A percentile compares a stretch with the other conserved stretches of the same genome.
Evolutionary conservation across 1,139 yeast species (phyloP).

Genomic region (Yarrowia galli): DNA sequence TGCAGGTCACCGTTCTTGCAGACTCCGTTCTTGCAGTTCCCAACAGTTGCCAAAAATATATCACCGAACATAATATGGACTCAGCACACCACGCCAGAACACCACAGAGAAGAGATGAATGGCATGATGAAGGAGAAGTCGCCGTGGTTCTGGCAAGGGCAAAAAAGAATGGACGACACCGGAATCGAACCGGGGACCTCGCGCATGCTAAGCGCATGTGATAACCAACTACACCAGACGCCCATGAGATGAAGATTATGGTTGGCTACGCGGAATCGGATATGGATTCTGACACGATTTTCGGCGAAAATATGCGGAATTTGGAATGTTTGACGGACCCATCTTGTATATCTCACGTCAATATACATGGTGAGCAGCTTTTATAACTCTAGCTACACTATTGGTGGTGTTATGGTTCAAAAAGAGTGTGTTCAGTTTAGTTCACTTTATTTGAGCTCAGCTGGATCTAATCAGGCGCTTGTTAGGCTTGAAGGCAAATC

Average conservation of each 20-base stretch:
- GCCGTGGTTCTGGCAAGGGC: background rate
- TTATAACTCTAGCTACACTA: background rate
- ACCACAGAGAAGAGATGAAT: background rate
- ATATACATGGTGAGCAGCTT: too few species aligned
- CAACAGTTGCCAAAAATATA: background rate
- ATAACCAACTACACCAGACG: conserved; percentile 38
- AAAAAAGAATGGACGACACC: conserved; percentile 33
- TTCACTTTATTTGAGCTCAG: too few species aligned
- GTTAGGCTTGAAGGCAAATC: too few species aligned
- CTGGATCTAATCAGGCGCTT: too few species aligned
- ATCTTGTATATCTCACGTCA: too few species aligned
- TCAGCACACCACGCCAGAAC: background rate
- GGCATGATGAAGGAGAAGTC: background rate
- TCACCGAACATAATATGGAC: background rate
- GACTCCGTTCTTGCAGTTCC: background rate
- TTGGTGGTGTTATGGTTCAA: too few species aligned
- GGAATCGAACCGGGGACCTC: conserved; percentile 39
- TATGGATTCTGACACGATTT: background rate
- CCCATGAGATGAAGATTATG: background rate
- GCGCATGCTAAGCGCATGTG: conserved; percentile 39
- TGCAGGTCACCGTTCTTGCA: background rate
- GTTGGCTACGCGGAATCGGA: background rate
- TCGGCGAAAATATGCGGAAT: background rate
- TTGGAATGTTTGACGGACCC: background rate
- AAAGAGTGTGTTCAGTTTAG: too few species aligned